These are phyloP conservation scores for Xylariaceae sp. DNA, from an alignment of 2,329 filamentous ascomycete genomes.

Conservation along the genomic window DNA sequence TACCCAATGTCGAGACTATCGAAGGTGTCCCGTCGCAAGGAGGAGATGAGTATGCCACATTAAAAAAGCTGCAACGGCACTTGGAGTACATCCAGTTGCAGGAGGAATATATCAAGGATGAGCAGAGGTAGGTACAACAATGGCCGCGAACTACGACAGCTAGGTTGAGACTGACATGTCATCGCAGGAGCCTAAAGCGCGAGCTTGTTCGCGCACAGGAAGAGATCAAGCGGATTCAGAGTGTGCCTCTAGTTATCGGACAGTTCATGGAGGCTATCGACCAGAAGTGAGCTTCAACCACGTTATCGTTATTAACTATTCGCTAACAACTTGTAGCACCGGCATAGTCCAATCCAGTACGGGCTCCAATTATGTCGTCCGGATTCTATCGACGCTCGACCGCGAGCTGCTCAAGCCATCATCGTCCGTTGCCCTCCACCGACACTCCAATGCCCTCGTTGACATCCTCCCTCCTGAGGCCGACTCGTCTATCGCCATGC, in stretches of 20 bases:
- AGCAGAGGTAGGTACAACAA: slow-evolving; percentile 73
- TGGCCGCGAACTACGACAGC: not conserved
- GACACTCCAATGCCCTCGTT: slow-evolving; percentile 97
- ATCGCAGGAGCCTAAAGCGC: slow-evolving; percentile 83
- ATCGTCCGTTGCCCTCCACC: slow-evolving; percentile 95
- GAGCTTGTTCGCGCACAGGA: slow-evolving; percentile 97
- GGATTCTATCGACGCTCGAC: slow-evolving; percentile 96
- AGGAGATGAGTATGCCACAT: slow-evolving; percentile 89
- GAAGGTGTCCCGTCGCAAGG: slow-evolving; percentile 83
- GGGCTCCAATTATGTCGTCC: slow-evolving; percentile 98
- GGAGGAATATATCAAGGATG: slow-evolving; percentile 99
- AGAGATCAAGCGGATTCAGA: slow-evolving; percentile 99
- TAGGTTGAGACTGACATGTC: slow-evolving; percentile 29
- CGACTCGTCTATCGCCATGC: slow-evolving; percentile 98
- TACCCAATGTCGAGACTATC: slow-evolving; percentile 88
- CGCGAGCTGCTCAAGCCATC: slow-evolving; percentile 98
- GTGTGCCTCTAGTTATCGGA: slow-evolving; percentile 95
- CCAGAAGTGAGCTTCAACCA: slow-evolving; percentile 75
- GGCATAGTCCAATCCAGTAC: slow-evolving; percentile 98
- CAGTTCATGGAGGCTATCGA: slow-evolving; percentile 99
- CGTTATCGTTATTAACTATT: not conserved
- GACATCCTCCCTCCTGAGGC: slow-evolving; percentile 99
- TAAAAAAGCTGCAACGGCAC: slow-evolving; percentile 97
- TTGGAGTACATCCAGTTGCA: slow-evolving; percentile 98
- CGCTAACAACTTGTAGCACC: slow-evolving; percentile 64